Evolutionary conservation across 2,329 filamentous ascomycete genomes (phyloP), one percentile per base, ranked within the genome.

Genomic region (Colletotrichum nymphaeae): DNA sequence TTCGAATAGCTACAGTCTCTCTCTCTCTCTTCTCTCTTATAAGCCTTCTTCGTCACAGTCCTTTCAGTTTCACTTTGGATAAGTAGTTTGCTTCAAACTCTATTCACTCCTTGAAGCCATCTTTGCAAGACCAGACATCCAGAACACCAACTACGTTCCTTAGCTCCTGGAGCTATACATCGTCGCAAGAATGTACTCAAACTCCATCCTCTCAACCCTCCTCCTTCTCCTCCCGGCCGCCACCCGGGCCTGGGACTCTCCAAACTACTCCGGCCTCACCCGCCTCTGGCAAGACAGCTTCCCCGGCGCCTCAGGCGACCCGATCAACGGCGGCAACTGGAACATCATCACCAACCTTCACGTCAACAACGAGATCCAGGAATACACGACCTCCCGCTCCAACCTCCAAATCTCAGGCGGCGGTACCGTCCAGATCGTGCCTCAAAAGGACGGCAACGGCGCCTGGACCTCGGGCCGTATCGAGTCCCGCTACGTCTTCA

Each of bases 341-440:
- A 85, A 86, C 78, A 83, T 85, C 75, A 82, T 86, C 68, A 82
- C 83, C 42, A 78, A 86, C 78, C 76, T 86, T n/a, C 78, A 83
- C 72, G 82, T 84, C 77, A 89, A 89, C 81, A 81, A 83, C 76
- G 87, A 89, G 79, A 78, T 83, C 60, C 83, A 89, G 79, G 80
- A 80, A 4, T 89, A 89, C 81, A 83, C 83, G 49, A 77, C 79
- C 4, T 84, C 83, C 60, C 81, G 80, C 67, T 75, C 78, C 71
- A 88, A 89, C 79, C 80, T 88, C 22, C 88, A 89, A 77, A 82
- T 87, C 59, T 87, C 85, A 8, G 87, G 87, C 12, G 87, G 86
- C 53, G 75, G 81, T n/a, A 88, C 87, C 0, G 79, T 89, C 14
- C 87, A 89, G 78, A 81, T 89, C 66, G 83, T 89, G 0, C 88